Conservation (phyloP, 495 filamentous ascomycete genomes). For the Xylaria intraflava region DNA sequence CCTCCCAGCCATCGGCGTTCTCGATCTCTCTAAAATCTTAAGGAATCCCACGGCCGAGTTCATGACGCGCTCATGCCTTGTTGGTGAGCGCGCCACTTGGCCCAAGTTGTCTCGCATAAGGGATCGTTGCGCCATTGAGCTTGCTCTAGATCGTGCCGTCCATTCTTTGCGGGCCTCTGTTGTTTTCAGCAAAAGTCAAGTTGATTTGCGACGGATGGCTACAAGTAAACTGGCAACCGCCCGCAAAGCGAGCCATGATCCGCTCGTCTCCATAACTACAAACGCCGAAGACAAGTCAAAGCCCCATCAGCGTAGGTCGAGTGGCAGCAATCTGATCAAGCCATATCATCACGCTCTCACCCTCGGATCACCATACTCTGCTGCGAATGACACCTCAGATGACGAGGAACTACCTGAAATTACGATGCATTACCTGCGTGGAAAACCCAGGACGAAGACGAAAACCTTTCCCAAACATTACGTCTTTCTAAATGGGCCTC, state of each 20-base stretch:
- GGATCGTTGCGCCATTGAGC: conserved; percentile 79
- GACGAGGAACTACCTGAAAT: conserved; percentile 40
- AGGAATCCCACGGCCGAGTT: conserved; percentile 88
- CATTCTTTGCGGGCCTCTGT: conserved; percentile 67
- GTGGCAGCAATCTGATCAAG: conserved; percentile 19
- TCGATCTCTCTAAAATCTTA: conserved; percentile 69
- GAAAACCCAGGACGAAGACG: conserved; percentile 22
- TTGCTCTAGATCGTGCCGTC: conserved; percentile 78
- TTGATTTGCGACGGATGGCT: conserved; percentile 49
- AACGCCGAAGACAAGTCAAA: conserved; percentile 15
- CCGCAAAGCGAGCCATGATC: conserved; percentile 3
- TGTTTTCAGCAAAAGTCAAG: conserved; percentile 70
- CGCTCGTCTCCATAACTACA: conserved; percentile 1
- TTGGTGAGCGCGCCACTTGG: conserved; percentile 85
- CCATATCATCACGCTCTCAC: conserved; percentile 1
- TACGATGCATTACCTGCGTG: conserved; percentile 14
- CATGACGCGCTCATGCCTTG: conserved; percentile 67
- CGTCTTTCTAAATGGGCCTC: conserved; percentile 17
- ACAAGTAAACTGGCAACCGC: conserved; percentile 20
- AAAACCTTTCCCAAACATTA: conserved; percentile 25
- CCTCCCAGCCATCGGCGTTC: conserved; percentile 67
- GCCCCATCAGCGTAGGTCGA: conserved; percentile 19
- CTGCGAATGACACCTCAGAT: conserved; percentile 34
- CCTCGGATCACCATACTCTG: conserved; percentile 18
- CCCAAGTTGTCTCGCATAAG: conserved; percentile 74